phyloP scores from a whole-genome alignment of 192 early-diverging fungal species.

The Coemansia sp. region DNA sequence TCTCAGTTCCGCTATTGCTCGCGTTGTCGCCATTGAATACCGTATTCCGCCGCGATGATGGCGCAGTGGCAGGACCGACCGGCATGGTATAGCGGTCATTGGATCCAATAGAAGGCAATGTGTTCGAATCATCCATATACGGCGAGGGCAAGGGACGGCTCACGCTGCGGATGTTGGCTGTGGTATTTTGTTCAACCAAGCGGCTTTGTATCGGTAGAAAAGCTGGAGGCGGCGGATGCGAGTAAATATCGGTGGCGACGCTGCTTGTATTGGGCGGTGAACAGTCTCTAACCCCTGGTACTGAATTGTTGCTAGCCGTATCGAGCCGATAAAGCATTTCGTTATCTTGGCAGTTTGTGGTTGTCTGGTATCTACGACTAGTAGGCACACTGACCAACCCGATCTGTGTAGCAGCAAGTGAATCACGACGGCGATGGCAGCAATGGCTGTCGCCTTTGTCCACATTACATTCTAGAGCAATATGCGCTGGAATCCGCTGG shows the following conservation, averaged over 20 bases:
- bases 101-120: not conserved
- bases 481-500: not conserved
- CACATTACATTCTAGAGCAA: too few species aligned
- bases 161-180: constrained; percentile 5
- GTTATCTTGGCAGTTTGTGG: not conserved
- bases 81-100: not conserved
- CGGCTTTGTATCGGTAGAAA: not conserved
- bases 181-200: not conserved
- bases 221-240: not conserved
- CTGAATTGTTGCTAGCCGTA: not conserved
- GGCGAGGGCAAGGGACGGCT: constrained; percentile 6
- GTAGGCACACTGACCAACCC: not conserved
- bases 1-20: not conserved
- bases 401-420: not conserved
- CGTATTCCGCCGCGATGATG: constrained; percentile 11
- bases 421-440: not conserved
- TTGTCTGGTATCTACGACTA: not conserved
- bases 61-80: constrained; percentile 5
- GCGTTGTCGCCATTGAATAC: not conserved
- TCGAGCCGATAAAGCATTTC: constrained; percentile 3
- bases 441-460: not conserved
- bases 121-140: not conserved
- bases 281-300: not conserved
- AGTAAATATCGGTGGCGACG: not conserved
- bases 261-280: not conserved